These are phyloP conservation scores for Trametes cingulata DNA, from an alignment of 768 basidiomycete genomes.

Conservation along the genomic window DNA sequence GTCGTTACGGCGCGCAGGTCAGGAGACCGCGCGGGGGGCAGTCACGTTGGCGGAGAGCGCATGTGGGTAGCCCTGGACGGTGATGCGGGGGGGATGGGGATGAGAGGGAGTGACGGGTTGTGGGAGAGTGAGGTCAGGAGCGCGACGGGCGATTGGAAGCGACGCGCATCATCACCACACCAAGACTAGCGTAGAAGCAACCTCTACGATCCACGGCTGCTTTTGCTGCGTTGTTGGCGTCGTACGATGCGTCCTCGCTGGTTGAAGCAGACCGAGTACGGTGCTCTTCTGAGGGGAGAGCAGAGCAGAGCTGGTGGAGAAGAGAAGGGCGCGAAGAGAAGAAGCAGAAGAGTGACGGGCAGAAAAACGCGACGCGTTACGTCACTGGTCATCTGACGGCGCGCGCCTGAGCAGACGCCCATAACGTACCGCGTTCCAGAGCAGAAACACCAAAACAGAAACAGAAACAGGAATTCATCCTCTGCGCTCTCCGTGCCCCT, in stretches of 20 bases:
- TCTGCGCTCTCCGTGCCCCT: neutral
- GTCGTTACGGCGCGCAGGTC: neutral
- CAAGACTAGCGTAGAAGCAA: too few species aligned
- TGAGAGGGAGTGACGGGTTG: neutral
- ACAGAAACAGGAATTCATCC: neutral
- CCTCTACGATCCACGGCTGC: too few species aligned
- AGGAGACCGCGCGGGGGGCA: conserved; percentile 3
- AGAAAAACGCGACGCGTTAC: conserved; percentile 9
- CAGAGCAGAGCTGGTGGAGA: neutral
- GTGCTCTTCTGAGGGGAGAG: too few species aligned
- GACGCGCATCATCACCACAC: too few species aligned
- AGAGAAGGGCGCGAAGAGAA: neutral
- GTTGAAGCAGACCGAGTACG: too few species aligned
- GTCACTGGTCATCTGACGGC: conserved; percentile 13
- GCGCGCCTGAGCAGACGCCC: neutral
- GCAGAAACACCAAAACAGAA: neutral
- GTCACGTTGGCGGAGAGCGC: neutral
- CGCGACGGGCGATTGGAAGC: neutral
- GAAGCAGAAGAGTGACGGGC: neutral
- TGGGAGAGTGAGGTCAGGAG: neutral
- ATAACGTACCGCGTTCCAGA: neutral
- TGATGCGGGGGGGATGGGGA: neutral
- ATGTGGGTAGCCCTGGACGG: neutral
- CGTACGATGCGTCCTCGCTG: too few species aligned
- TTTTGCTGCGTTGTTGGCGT: too few species aligned